A percentile compares a stretch with the other conserved stretches of the same genome.
These are phyloP conservation scores for Geosmithia flava DNA, from an alignment of 2,329 filamentous ascomycete species.

Conservation along the genomic window DNA sequence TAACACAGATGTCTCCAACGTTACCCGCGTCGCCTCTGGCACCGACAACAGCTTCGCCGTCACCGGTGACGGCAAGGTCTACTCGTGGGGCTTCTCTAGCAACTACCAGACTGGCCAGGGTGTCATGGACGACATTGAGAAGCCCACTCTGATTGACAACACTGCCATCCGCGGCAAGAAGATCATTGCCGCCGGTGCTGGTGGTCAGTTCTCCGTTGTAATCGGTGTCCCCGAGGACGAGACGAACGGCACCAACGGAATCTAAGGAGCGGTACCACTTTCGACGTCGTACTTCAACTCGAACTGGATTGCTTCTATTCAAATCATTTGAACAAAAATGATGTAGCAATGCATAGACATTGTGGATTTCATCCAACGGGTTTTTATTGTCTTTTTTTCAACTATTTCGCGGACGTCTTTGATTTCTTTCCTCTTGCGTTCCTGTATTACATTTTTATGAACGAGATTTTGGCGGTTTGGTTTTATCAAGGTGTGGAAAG, in stretches of 20 bases:
- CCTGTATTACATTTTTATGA: background rate
- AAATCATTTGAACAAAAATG: no score
- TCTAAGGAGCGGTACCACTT: background rate
- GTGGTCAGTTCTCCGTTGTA: slow-evolving; percentile 71
- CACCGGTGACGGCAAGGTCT: slow-evolving; percentile 57
- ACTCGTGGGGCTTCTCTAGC: slow-evolving; percentile 69
- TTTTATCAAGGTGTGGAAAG: background rate
- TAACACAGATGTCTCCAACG: slow-evolving; percentile 34
- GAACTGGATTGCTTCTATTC: background rate
- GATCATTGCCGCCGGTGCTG: slow-evolving; percentile 70
- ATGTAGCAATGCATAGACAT: no score
- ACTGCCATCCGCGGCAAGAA: slow-evolving; percentile 65
- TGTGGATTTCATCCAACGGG: no score
- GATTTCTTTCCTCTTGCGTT: no score
- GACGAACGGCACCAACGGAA: slow-evolving; percentile 4
- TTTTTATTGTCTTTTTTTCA: no score
- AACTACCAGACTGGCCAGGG: slow-evolving; percentile 73
- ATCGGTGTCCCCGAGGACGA: slow-evolving; percentile 26
- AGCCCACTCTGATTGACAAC: slow-evolving; percentile 74
- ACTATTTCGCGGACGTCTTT: no score
- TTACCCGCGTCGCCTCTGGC: slow-evolving; percentile 44
- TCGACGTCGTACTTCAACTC: background rate
- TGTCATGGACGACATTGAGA: slow-evolving; percentile 64
- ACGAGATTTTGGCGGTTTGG: background rate
- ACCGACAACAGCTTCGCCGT: slow-evolving; percentile 67